These are phyloP conservation scores for Microdochium paspali DNA, from an alignment of 2,329 filamentous ascomycete genomes.

Conservation along the genomic window DNA sequence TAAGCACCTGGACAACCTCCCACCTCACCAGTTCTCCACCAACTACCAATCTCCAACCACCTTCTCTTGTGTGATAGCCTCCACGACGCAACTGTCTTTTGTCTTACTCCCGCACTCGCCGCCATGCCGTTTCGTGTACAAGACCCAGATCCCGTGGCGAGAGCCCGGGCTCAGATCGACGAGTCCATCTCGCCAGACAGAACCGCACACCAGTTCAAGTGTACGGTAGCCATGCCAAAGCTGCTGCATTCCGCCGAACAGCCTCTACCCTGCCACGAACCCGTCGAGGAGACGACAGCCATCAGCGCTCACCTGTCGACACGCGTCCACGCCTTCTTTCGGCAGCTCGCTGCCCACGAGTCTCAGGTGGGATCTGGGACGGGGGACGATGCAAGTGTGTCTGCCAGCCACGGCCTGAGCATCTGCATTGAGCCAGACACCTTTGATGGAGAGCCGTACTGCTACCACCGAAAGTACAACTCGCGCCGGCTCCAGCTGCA, in stretches of 20 bases:
- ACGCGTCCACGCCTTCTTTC: conserved; percentile 7
- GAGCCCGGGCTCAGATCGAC: not conserved
- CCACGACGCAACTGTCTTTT: not conserved
- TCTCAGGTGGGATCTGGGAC: not conserved
- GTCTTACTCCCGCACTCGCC: not conserved
- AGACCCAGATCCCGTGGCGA: not conserved
- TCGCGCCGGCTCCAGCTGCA: conserved; percentile 9
- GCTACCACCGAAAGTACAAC: conserved; percentile 9
- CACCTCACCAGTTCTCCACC: too few relatives aligned
- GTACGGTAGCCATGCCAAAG: not conserved
- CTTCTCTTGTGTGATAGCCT: not conserved
- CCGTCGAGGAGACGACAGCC: conserved; percentile 6
- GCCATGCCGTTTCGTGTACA: not conserved
- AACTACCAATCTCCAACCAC: too few relatives aligned
- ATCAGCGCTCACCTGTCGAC: conserved; percentile 8
- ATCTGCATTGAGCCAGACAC: conserved; percentile 5
- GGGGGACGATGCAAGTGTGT: not conserved
- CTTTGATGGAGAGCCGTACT: conserved; percentile 2
- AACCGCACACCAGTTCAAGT: not conserved
- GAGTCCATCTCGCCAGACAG: not conserved
- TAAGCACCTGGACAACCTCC: too few relatives aligned
- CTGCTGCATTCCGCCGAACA: not conserved
- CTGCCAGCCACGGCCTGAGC: conserved; percentile 1
- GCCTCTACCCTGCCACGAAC: conserved; percentile 6
- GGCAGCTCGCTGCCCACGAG: conserved; percentile 4